Evolutionary conservation across 108 stramenopile genomes (phyloP).

Genomic region (Aurantiochytrium sp.): DNA sequence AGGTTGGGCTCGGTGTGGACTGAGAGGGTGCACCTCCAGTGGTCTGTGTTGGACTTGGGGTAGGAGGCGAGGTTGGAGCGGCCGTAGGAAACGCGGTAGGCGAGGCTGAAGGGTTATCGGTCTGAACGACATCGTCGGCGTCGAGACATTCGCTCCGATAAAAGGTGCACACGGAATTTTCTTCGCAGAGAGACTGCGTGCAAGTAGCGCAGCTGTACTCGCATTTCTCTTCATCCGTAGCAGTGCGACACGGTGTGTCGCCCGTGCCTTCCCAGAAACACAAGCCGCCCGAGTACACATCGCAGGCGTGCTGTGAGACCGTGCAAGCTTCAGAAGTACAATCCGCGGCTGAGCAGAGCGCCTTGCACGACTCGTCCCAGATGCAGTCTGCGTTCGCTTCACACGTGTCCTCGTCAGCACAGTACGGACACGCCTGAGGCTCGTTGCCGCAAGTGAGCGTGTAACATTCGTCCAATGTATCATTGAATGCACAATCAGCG

Average conservation of each 20-base stretch:
- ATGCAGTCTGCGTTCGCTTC: not conserved
- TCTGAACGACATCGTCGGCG: no score
- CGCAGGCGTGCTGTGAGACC: not conserved
- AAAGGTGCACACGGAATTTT: no score
- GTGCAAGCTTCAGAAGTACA: not conserved
- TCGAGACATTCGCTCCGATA: no score
- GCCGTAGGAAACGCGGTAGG: no score
- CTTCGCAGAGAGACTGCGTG: no score
- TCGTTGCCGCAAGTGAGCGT: not conserved
- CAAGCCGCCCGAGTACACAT: not conserved
- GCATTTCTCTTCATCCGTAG: not conserved
- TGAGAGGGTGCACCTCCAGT: no score
- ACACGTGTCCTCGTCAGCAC: not conserved
- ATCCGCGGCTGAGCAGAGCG: not conserved
- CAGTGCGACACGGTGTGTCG: not conserved
- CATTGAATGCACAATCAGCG: not conserved
- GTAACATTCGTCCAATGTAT: not conserved
- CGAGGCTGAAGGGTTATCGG: no score
- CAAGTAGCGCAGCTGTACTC: no score
- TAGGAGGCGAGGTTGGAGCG: no score
- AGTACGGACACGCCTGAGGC: not conserved
- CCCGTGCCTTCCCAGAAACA: not conserved
- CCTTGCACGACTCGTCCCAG: no score
- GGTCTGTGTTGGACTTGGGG: no score
- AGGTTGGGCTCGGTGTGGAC: no score